phyloP scores from a whole-genome alignment of 2,329 filamentous ascomycete species.

The Ophiocordyceps australis region DNA sequence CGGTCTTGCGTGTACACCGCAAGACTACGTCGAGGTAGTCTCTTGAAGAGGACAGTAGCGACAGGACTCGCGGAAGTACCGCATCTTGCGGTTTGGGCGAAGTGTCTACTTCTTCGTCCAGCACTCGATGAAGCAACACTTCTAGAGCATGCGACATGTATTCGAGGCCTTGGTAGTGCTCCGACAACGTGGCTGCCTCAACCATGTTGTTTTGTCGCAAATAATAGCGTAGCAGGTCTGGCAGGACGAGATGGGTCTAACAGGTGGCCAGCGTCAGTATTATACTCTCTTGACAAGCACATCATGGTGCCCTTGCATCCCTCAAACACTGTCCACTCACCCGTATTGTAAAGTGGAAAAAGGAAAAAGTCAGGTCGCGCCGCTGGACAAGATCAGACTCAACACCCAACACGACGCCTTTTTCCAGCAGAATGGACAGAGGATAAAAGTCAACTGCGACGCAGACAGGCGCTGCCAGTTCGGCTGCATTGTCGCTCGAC shows the following conservation, averaged over 20 bases:
- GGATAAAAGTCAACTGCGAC: constrained; percentile 93
- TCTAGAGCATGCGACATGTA: constrained; percentile 92
- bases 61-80: constrained; percentile 44
- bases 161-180: constrained; percentile 69
- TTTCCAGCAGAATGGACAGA: constrained; percentile 68
- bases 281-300: no score
- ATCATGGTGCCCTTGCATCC: no score
- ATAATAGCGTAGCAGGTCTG: constrained; percentile 68
- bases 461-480: constrained; percentile 56
- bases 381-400: constrained; percentile 90
- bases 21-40: constrained; percentile 90
- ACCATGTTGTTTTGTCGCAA: constrained; percentile 59
- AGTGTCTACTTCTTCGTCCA: constrained; percentile 84
- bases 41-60: constrained; percentile 52
- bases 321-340: constrained; percentile 37
- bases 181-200: constrained; percentile 64
- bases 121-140: constrained; percentile 75
- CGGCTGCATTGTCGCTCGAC: constrained; percentile 44
- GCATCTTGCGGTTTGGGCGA: constrained; percentile 43
- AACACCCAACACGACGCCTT: constrained; percentile 77
- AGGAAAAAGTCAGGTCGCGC: constrained; percentile 78
- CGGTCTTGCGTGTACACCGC: constrained; percentile 93
- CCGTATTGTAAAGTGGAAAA: constrained; percentile 72
- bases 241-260: constrained; percentile 82
- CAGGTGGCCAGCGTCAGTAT: neutral